Conservation (phyloP, 148 eudicot species). For the Silene latifolia region DNA sequence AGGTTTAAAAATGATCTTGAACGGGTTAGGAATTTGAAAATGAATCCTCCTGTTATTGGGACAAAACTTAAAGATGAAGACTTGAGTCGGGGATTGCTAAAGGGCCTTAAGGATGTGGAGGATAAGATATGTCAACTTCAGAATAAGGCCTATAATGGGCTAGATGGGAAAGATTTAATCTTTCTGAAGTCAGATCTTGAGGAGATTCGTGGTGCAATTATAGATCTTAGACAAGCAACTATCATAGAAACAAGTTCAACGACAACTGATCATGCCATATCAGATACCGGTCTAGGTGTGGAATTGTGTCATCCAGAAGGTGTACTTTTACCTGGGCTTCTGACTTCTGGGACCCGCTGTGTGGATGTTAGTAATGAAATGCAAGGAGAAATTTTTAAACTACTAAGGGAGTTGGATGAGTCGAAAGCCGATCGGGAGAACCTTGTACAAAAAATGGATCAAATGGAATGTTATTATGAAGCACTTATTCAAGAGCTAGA, state of each 20-base stretch:
- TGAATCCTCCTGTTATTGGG: conserved; percentile 15
- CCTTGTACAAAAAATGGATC: conserved; percentile 78
- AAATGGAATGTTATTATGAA: conserved; percentile 98
- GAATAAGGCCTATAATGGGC: conserved; percentile 3
- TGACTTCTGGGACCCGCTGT: conserved; percentile 46
- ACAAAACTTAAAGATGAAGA: conserved; percentile 1
- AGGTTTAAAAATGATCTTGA: conserved; percentile 66
- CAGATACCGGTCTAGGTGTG: conserved; percentile 59
- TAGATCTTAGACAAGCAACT: not conserved
- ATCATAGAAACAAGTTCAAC: not conserved
- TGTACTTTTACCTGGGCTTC: conserved; percentile 54
- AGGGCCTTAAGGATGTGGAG: conserved; percentile 1
- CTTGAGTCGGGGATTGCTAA: not conserved
- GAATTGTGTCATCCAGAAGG: conserved; percentile 80
- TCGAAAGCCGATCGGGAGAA: conserved; percentile 68
- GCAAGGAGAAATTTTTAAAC: conserved; percentile 71
- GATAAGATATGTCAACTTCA: conserved; percentile 1
- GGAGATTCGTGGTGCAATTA: not conserved
- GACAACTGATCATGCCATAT: conserved; percentile 27
- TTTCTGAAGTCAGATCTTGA: conserved; percentile 3
- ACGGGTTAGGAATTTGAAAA: conserved; percentile 45
- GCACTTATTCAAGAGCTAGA: conserved; percentile 94
- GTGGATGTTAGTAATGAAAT: conserved; percentile 51
- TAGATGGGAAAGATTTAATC: not conserved
- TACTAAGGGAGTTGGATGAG: conserved; percentile 79